These are phyloP conservation scores for Bjerkandera adusta DNA, from an alignment of 1,284 basidiomycete genomes.

Conservation along the genomic window DNA sequence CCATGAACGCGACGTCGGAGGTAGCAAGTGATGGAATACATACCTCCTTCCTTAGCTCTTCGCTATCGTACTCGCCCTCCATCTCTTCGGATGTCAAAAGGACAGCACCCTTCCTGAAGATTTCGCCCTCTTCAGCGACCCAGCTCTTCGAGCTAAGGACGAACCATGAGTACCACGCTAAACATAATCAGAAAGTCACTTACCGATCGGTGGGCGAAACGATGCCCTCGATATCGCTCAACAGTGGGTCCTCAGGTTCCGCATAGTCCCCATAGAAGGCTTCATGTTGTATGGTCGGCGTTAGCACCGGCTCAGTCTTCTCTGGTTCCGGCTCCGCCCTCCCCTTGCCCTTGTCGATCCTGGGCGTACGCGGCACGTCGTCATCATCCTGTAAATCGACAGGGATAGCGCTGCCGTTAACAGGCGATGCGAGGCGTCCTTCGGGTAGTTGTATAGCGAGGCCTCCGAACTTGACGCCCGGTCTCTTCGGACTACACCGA, in stretches of 20 bases:
- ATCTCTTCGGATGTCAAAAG: constrained; percentile 82
- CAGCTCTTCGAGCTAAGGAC: constrained; percentile 61
- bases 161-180: neutral
- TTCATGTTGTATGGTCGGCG: constrained; percentile 53
- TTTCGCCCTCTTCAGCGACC: constrained; percentile 89
- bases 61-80: constrained; percentile 82
- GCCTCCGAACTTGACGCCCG: constrained; percentile 40
- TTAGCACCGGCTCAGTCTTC: constrained; percentile 65
- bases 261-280: constrained; percentile 62
- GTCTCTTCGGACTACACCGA: constrained; percentile 35
- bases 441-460: constrained; percentile 41
- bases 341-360: constrained; percentile 73
- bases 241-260: constrained; percentile 44
- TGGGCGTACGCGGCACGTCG: constrained; percentile 51
- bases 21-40: constrained; percentile 22
- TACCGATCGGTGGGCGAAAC: constrained; percentile 60
- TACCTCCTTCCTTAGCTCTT: constrained; percentile 82
- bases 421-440: constrained; percentile 5
- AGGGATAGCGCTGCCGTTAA: constrained; percentile 22
- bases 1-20: neutral
- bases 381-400: constrained; percentile 33
- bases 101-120: constrained; percentile 85
- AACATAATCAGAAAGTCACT: constrained; percentile 21
- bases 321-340: constrained; percentile 67
- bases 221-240: constrained; percentile 31